phyloP scores from a whole-genome alignment of 257 asterid species.

The Solanum corneliomulleri region DNA sequence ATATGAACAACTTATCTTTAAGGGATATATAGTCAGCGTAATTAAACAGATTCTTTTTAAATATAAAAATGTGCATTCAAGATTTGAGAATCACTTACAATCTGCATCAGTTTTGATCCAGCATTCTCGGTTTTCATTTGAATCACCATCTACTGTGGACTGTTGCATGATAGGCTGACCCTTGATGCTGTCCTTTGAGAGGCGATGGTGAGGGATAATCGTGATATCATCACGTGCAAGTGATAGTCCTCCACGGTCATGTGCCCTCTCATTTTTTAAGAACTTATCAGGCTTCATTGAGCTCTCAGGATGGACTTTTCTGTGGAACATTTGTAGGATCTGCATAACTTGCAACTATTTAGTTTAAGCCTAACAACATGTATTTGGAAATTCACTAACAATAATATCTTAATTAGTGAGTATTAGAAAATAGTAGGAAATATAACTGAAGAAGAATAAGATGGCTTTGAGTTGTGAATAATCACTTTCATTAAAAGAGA shows the following conservation, averaged over 20 bases:
- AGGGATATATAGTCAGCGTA: background rate
- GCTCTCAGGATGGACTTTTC: conserved; percentile 95
- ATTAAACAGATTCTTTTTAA: background rate
- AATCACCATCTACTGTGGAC: conserved; percentile 16
- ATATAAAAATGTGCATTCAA: background rate
- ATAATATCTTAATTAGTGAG: background rate
- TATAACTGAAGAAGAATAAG: background rate
- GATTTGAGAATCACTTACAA: conserved; percentile 44
- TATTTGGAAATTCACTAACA: background rate
- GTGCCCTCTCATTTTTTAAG: conserved; percentile 29
- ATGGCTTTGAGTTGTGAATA: no score
- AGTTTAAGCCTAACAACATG: background rate
- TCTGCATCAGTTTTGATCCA: conserved; percentile 93
- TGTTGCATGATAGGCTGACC: conserved; percentile 28
- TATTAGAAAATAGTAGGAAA: background rate
- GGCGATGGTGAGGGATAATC: conserved; percentile 42
- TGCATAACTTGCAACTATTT: conserved; percentile 20
- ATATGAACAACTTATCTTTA: background rate
- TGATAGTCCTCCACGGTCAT: conserved; percentile 18
- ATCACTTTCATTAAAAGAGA: background rate
- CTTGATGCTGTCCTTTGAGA: conserved; percentile 32
- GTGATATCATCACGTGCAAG: conserved; percentile 56
- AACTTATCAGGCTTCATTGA: conserved; percentile 26
- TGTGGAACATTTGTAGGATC: conserved; percentile 81
- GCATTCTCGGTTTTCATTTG: conserved; percentile 43